Evolutionary conservation across 441 rosid species (phyloP).

Genomic region (Sinapis alba): DNA sequence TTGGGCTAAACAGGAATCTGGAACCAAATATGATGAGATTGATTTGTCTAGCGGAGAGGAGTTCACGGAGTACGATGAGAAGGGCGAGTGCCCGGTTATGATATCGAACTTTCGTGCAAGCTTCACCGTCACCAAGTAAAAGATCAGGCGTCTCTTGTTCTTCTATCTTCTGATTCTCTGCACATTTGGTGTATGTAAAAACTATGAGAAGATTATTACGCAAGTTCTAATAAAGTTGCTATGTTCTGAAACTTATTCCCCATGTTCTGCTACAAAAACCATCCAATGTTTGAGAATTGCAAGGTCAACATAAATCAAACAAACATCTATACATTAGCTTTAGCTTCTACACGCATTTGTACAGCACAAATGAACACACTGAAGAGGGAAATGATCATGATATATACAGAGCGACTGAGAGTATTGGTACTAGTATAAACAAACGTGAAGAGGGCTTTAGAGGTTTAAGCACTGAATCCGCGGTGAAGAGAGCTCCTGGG

Average conservation of each 20-base stretch:
- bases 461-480: conserved; percentile 68
- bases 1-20: conserved; percentile 51
- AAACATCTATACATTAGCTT: conserved; percentile 15
- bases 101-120: conserved; percentile 77
- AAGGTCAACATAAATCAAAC: not conserved
- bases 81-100: conserved; percentile 91
- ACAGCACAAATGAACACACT: conserved; percentile 6
- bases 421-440: conserved; percentile 1
- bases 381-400: not conserved
- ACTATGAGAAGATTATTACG: conserved; percentile 4
- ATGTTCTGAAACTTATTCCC: not conserved
- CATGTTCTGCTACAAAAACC: conserved; percentile 6
- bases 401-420: conserved; percentile 1
- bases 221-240: conserved; percentile 24
- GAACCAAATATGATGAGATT: conserved; percentile 65
- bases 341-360: conserved; percentile 14
- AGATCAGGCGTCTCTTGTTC: not conserved
- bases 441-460: not conserved
- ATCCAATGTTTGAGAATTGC: conserved; percentile 12
- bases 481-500: conserved; percentile 78
- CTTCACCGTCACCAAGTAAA: conserved; percentile 68
- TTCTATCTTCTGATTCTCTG: conserved; percentile 8
- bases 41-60: conserved; percentile 80
- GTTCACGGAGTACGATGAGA: conserved; percentile 83
- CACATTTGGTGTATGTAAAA: conserved; percentile 35